Evolutionary conservation across 768 basidiomycete species (phyloP).

Genomic region (Collybia sordida): DNA sequence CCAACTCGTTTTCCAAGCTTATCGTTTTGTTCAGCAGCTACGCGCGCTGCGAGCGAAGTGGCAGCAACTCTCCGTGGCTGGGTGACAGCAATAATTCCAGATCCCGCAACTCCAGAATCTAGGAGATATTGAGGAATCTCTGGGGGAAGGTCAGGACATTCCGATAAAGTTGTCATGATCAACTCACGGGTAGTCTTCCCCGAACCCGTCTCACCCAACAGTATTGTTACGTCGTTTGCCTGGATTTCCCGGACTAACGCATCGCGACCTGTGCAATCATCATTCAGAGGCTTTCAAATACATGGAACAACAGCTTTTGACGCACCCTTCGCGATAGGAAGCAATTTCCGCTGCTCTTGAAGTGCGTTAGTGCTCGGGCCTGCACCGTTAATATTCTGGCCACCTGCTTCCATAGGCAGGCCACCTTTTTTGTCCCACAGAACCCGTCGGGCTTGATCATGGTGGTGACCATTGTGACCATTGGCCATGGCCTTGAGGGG

Average conservation of each 20-base stretch:
- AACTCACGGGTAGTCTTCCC: slow-evolving; percentile 97
- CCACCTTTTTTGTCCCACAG: slow-evolving; percentile 33
- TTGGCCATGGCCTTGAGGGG: slow-evolving; percentile 28
- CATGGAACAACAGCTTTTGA: slow-evolving; percentile 2
- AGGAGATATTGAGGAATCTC: slow-evolving; percentile 96
- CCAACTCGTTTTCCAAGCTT: slow-evolving; percentile 79
- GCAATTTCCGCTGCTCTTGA: slow-evolving; percentile 63
- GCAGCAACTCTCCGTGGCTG: slow-evolving; percentile 96
- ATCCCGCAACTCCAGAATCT: slow-evolving; percentile 71
- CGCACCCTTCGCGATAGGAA: slow-evolving; percentile 81
- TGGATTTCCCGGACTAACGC: slow-evolving; percentile 71
- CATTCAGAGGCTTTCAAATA: not conserved
- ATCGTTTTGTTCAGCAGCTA: slow-evolving; percentile 79
- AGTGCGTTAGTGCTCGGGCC: slow-evolving; percentile 32
- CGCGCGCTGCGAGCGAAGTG: slow-evolving; percentile 89
- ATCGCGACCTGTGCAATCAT: slow-evolving; percentile 56
- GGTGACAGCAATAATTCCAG: slow-evolving; percentile 84
- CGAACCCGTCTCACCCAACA: slow-evolving; percentile 96
- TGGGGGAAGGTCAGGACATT: slow-evolving; percentile 28
- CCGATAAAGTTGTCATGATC: not conserved
- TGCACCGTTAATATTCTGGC: slow-evolving; percentile 7
- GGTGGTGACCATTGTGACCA: slow-evolving; percentile 11
- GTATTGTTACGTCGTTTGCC: slow-evolving; percentile 80
- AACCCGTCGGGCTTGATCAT: slow-evolving; percentile 17
- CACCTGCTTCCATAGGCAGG: slow-evolving; percentile 9